Base-by-base conservation (phyloP, 208 protist genomes). In the Leishmania tarentolae region DNA sequence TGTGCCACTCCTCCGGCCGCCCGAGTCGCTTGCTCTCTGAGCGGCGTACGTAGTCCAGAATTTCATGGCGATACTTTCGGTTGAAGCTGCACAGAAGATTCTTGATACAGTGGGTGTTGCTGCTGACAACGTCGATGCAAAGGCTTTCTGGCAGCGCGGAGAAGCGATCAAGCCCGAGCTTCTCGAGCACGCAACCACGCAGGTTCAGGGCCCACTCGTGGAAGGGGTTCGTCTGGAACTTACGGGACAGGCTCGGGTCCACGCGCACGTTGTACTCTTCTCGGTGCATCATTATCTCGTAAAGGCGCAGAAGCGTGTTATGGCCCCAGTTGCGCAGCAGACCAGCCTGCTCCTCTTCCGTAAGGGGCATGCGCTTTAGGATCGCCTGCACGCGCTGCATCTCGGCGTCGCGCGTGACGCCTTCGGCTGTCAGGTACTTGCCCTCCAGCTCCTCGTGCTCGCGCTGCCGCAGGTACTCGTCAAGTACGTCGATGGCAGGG, bases 71-170 rank as follows among this genome's bases (percentile, higher is more conserved):
- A 83, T 96, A 90, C 86, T 90, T 95, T 74, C 92, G 92, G 72
- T 90, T 85, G 78, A 97, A 97, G 80, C 84, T 86, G 69, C 86
- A 94, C 31, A 98, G 88, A 63, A 96, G 85, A 80, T 98, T 98
- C 75, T 96, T 96, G 76, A 97, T 94, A 85, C 92, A 96, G 87
- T 98, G 95, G n/a, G 92, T 97, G 83, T 98, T 98, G 86, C 92
- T 96, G 86, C 92, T 96, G 31, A 98, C 83, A 15, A 98, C 87
- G 82, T 98, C 93, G 65, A 98, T 92, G 83, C 80, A 90, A 50
- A 97, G 70, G 83, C 94, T 91, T 46, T 95, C 73, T 8, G 91
- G 92, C 40, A 92, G 82, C 37, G 89, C 78, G 31, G 76, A 85
- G 82, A 82, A 87, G 78, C 81, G 81, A 79, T 90, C 88, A 42